Conservation (phyloP, 179 eudicot genomes). For the Gypsophila paniculata region DNA sequence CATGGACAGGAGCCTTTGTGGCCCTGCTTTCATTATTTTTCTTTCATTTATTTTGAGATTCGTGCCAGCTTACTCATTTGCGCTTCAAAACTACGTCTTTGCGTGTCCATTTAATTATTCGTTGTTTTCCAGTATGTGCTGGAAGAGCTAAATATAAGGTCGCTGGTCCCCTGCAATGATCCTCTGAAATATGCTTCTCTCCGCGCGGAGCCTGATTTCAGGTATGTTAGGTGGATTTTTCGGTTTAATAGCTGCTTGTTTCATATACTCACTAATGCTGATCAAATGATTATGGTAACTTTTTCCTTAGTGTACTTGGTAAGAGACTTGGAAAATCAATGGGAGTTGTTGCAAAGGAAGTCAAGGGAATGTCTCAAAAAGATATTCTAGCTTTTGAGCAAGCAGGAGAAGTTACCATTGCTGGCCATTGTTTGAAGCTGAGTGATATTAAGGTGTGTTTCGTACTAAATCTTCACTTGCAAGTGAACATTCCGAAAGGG, state of each 20-base stretch:
- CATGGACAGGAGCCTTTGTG: too few species aligned
- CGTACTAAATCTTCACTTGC: background rate
- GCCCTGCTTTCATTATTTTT: background rate
- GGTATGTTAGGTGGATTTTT: conserved; percentile 37
- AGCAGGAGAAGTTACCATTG: conserved; percentile 72
- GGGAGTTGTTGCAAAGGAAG: conserved; percentile 83
- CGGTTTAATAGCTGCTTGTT: background rate
- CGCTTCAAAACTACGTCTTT: background rate
- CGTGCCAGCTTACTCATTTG: too few species aligned
- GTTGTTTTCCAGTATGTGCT: conserved; percentile 56
- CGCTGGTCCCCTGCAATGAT: conserved; percentile 73
- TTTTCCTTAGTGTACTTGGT: conserved; percentile 61
- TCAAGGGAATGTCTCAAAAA: conserved; percentile 78
- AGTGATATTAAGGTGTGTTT: conserved; percentile 67
- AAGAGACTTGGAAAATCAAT: conserved; percentile 89
- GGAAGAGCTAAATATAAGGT: conserved; percentile 85
- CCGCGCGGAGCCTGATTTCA: conserved; percentile 96
- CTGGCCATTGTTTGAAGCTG: conserved; percentile 58
- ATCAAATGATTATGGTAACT: conserved; percentile 6
- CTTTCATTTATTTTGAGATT: too few species aligned
- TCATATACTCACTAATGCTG: conserved; percentile 2
- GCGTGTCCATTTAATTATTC: background rate
- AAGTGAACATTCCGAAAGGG: background rate
- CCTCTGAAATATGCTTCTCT: conserved; percentile 74
- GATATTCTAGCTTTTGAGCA: conserved; percentile 77